Evolutionary conservation across 805 yeast species (phyloP).

Genomic region (Peterozyma xylosa): DNA sequence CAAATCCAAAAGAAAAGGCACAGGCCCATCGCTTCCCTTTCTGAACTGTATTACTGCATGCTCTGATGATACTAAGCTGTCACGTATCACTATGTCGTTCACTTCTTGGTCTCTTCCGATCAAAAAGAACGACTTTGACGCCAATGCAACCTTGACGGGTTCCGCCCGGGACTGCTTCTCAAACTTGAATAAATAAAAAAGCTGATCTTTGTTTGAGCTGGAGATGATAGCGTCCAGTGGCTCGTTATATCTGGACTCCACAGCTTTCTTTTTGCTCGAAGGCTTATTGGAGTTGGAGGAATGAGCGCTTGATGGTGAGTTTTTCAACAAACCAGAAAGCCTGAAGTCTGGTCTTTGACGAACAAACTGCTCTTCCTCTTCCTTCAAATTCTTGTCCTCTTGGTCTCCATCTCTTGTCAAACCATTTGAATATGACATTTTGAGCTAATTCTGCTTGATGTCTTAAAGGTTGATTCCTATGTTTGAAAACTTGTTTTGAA

Average conservation of each 20-base stretch:
- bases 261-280: too few relatives aligned
- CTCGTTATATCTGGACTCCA: neutral
- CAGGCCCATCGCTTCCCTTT: slow-evolving; percentile 1
- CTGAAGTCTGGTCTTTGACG: too few relatives aligned
- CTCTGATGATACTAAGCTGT: slow-evolving; percentile 15
- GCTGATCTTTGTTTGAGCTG: neutral
- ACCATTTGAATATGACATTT: too few relatives aligned
- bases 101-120: slow-evolving; percentile 17
- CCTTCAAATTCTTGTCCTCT: too few relatives aligned
- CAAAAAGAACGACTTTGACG: slow-evolving; percentile 15
- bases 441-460: too few relatives aligned
- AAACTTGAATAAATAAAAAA: neutral
- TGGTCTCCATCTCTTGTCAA: too few relatives aligned
- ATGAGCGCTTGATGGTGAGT: too few relatives aligned
- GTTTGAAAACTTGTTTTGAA: too few relatives aligned
- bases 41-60: slow-evolving; percentile 24
- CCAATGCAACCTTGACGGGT: neutral
- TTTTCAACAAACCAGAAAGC: too few relatives aligned
- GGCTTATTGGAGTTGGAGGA: too few relatives aligned
- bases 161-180: neutral
- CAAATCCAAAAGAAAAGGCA: slow-evolving; percentile 18
- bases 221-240: neutral
- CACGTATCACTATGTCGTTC: slow-evolving; percentile 15
- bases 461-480: too few relatives aligned
- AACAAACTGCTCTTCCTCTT: too few relatives aligned